Percentiles rank a stretch among this genome's conserved stretches.
Conservation (phyloP, 805 yeast species). For the Cyberlindnera euphorbiiphila region DNA sequence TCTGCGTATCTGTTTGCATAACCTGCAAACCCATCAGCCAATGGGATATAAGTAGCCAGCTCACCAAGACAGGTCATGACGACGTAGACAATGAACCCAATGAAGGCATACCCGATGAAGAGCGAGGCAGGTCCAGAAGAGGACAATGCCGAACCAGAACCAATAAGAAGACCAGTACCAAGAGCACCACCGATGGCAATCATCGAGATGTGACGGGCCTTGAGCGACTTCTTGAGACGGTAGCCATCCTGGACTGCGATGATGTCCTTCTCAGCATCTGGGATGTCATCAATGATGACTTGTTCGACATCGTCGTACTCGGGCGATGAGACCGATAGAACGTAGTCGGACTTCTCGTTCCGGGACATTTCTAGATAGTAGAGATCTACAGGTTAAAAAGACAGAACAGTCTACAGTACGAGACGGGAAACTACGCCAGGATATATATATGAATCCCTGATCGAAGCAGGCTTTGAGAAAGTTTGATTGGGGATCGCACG, state of each 20-base stretch:
- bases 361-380: too few species aligned
- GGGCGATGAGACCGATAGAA: conserved; percentile 2
- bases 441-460: too few species aligned
- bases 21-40: conserved; percentile 62
- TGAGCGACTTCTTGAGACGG: conserved; percentile 32
- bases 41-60: conserved; percentile 62
- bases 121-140: conserved; percentile 57
- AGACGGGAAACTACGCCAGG: too few species aligned
- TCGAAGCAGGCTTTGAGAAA: too few species aligned
- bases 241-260: conserved; percentile 25
- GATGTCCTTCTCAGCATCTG: conserved; percentile 18
- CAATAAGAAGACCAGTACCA: conserved; percentile 69
- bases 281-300: conserved; percentile 8
- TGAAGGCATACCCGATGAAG: conserved; percentile 59
- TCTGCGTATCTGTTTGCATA: conserved; percentile 46
- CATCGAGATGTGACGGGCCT: conserved; percentile 55
- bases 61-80: conserved; percentile 70
- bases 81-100: conserved; percentile 68
- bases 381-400: too few species aligned
- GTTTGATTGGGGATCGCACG: too few species aligned
- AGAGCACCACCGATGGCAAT: conserved; percentile 70
- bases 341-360: conserved; percentile 7
- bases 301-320: conserved; percentile 15
- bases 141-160: conserved; percentile 54
- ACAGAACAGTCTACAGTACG: too few species aligned